phyloP scores from a whole-genome alignment of 23 red algal species.

The Porphyridium purpureum region DNA sequence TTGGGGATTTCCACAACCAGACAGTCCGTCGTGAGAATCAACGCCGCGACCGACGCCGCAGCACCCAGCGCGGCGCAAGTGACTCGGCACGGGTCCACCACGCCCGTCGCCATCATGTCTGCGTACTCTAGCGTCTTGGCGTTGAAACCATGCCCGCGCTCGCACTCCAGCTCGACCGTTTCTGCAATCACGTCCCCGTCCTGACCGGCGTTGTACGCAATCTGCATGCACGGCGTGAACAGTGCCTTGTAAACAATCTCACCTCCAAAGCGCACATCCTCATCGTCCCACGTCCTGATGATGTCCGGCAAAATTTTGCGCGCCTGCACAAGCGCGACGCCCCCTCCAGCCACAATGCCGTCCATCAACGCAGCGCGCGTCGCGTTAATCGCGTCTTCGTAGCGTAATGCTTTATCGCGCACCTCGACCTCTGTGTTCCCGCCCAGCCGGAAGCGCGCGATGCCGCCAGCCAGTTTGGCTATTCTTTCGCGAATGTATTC shows the following conservation, averaged over 20 bases:
- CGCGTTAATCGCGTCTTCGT: background rate
- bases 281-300: conserved; percentile 20
- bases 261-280: conserved; percentile 68
- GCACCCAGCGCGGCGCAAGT: conserved; percentile 67
- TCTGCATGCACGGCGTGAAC: conserved; percentile 73
- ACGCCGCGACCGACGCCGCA: conserved; percentile 65
- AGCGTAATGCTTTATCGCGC: background rate
- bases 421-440: background rate
- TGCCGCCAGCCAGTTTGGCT: background rate
- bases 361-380: background rate
- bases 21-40: conserved; percentile 93
- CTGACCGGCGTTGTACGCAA: conserved; percentile 68
- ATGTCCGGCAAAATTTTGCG: background rate
- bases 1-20: conserved; percentile 56
- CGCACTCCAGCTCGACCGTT: conserved; percentile 36
- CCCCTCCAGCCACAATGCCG: background rate
- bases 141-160: conserved; percentile 61
- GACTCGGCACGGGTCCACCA: conserved; percentile 86
- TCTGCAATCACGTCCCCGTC: conserved; percentile 78
- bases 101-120: conserved; percentile 57
- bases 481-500: background rate
- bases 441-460: background rate
- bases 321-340: background rate
- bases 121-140: conserved; percentile 73
- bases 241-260: conserved; percentile 58